Percentiles rank a stretch among this genome's conserved stretches.
These are phyloP conservation scores for Ophiostoma angusticollis DNA, from an alignment of 2,329 filamentous ascomycete genomes.

Conservation along the genomic window DNA sequence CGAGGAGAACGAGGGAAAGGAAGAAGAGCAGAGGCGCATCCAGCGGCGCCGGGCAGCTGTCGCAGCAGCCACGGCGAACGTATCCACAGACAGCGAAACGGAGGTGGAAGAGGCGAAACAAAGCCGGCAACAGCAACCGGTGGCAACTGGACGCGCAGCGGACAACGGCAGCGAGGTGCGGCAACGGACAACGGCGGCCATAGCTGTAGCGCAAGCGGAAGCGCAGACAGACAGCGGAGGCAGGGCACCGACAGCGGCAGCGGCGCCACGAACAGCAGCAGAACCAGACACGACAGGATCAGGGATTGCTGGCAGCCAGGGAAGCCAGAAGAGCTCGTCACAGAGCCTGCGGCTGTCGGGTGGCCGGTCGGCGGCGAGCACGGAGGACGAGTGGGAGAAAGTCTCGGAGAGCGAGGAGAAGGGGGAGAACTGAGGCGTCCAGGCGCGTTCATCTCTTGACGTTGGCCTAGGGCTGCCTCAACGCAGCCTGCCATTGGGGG, in stretches of 20 bases:
- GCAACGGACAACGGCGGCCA: constrained; percentile 1
- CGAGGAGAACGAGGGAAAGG: constrained; percentile 27
- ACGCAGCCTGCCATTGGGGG: too few relatives aligned
- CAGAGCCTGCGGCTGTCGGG: constrained; percentile 19
- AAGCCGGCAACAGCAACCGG: constrained; percentile 8
- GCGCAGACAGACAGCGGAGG: background rate
- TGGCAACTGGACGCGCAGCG: constrained; percentile 10
- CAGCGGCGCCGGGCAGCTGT: constrained; percentile 11
- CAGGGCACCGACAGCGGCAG: constrained; percentile 15
- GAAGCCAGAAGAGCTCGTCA: background rate
- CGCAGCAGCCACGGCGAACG: constrained; percentile 19
- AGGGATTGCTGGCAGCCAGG: constrained; percentile 6
- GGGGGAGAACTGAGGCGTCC: background rate
- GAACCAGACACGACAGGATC: background rate
- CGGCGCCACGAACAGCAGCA: constrained; percentile 26
- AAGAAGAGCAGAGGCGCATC: constrained; percentile 15
- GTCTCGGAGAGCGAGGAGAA: constrained; percentile 63
- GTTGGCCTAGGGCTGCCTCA: too few relatives aligned
- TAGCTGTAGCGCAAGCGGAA: background rate
- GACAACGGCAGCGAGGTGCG: constrained; percentile 13
- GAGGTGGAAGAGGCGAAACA: constrained; percentile 29
- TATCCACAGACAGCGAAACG: constrained; percentile 34
- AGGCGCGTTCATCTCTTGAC: background rate
- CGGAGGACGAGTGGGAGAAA: constrained; percentile 97
- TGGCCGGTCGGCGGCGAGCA: constrained; percentile 52